phyloP scores from a whole-genome alignment of 169 alveolate species.

The Plasmodium gallinaceum region DNA sequence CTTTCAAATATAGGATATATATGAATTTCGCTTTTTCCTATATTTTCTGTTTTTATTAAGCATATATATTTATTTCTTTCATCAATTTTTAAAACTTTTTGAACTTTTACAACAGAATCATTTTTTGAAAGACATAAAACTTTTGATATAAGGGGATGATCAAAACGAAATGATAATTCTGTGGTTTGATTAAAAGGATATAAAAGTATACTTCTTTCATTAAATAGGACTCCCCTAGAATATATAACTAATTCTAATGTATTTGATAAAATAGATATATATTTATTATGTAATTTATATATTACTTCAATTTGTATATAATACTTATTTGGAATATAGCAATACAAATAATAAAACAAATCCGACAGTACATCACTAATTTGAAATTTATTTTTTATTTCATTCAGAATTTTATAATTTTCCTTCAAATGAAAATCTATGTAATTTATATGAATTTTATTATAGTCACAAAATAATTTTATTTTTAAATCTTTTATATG shows the following conservation, averaged over 20 bases:
- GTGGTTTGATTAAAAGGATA: conserved; percentile 38
- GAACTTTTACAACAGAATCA: conserved; percentile 7
- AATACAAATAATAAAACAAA: conserved; percentile 25
- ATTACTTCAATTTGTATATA: conserved; percentile 64
- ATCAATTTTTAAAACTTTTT: neutral
- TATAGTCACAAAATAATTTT: conserved; percentile 30
- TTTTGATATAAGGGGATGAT: conserved; percentile 47
- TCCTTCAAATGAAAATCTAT: neutral
- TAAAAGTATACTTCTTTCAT: conserved; percentile 8
- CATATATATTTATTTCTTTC: conserved; percentile 16
- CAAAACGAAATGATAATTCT: conserved; percentile 19
- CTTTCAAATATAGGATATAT: conserved; percentile 58
- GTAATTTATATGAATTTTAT: conserved; percentile 5
- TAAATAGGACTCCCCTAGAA: conserved; percentile 20
- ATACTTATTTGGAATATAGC: conserved; percentile 22
- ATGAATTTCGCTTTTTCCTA: conserved; percentile 26
- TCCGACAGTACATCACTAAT: conserved; percentile 16
- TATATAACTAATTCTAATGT: conserved; percentile 19
- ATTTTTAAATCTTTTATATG: conserved; percentile 17
- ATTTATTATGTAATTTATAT: conserved; percentile 10
- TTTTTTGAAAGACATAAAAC: conserved; percentile 44
- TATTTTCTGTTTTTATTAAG: conserved; percentile 18
- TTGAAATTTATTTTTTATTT: neutral
- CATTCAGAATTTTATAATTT: neutral
- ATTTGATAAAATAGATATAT: conserved; percentile 31